Evolutionary conservation across 495 filamentous ascomycete species (phyloP).

Genomic region (Penicillium arizonense): DNA sequence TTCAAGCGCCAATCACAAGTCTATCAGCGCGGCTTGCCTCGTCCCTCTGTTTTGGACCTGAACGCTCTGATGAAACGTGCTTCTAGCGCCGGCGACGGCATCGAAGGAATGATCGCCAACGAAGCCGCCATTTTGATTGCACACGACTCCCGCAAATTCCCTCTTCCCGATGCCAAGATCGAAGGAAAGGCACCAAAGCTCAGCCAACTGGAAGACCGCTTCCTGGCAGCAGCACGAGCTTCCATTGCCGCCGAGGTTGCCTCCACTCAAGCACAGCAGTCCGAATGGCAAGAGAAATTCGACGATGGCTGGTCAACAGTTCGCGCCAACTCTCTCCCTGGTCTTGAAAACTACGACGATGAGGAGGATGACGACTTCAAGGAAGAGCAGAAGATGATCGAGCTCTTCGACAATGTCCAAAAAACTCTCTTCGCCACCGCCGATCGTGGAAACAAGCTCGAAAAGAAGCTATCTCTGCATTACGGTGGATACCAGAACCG

Average conservation of each 20-base stretch:
- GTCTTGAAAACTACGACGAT: conserved; percentile 73
- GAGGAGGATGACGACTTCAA: conserved; percentile 46
- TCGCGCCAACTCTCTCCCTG: conserved; percentile 63
- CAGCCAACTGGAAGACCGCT: conserved; percentile 66
- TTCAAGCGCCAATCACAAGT: conserved; percentile 84
- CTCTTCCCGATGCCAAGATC: conserved; percentile 62
- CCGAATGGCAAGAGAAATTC: conserved; percentile 55
- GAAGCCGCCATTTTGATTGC: conserved; percentile 79
- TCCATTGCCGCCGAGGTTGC: conserved; percentile 73
- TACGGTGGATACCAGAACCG: conserved; percentile 90
- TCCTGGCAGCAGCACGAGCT: conserved; percentile 69
- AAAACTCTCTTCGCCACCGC: conserved; percentile 68
- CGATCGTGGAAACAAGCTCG: conserved; percentile 76
- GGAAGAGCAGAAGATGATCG: conserved; percentile 50
- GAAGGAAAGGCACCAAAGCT: conserved; percentile 59
- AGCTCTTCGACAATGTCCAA: conserved; percentile 57
- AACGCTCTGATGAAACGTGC: conserved; percentile 63
- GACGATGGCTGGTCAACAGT: conserved; percentile 65
- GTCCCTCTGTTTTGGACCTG: conserved; percentile 72
- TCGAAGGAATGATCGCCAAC: conserved; percentile 61
- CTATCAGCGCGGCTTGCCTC: conserved; percentile 78
- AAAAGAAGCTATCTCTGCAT: conserved; percentile 89
- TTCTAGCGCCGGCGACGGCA: conserved; percentile 49
- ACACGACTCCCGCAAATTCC: conserved; percentile 75
- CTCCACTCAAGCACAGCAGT: conserved; percentile 39